Evolutionary conservation across 2,329 filamentous ascomycete genomes (phyloP).

Genomic region (Alternaria solani): DNA sequence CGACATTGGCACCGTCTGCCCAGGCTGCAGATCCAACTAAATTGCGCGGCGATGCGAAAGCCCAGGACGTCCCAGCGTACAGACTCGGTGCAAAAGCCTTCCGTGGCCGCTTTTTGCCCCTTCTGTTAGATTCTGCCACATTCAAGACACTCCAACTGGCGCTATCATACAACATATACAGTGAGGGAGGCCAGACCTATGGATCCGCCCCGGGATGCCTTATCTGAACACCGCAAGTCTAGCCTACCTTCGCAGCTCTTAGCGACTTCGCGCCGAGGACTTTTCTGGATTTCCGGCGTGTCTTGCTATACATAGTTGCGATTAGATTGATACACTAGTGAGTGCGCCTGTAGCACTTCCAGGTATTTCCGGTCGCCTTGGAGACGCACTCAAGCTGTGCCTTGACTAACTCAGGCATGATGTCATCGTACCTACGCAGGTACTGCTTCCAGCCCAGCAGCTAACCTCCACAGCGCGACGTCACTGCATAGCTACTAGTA

Average conservation of each 20-base stretch:
- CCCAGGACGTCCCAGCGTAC: neutral
- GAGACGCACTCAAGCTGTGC: neutral
- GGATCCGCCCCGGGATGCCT: neutral
- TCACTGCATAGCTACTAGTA: neutral
- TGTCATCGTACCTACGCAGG: neutral
- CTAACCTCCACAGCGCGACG: neutral
- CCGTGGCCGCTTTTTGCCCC: neutral
- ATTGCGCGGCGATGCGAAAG: neutral
- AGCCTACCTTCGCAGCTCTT: neutral
- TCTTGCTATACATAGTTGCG: neutral
- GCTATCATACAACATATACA: neutral
- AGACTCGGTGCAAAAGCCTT: neutral
- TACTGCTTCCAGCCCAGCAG: neutral
- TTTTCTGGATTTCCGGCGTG: neutral
- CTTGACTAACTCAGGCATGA: neutral
- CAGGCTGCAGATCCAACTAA: neutral
- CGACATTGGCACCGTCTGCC: constrained; percentile 1
- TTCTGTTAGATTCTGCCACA: neutral
- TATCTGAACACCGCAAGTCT: neutral
- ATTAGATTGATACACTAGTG: neutral
- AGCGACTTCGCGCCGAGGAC: neutral
- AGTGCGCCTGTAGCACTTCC: neutral
- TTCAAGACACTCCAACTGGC: neutral
- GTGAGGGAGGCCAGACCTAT: neutral
- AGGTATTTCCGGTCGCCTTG: neutral